Evolutionary conservation across 2,329 filamentous ascomycete genomes (phyloP), one percentile per base, ranked within the genome.

Genomic region (Calonectria pauciramosa): DNA sequence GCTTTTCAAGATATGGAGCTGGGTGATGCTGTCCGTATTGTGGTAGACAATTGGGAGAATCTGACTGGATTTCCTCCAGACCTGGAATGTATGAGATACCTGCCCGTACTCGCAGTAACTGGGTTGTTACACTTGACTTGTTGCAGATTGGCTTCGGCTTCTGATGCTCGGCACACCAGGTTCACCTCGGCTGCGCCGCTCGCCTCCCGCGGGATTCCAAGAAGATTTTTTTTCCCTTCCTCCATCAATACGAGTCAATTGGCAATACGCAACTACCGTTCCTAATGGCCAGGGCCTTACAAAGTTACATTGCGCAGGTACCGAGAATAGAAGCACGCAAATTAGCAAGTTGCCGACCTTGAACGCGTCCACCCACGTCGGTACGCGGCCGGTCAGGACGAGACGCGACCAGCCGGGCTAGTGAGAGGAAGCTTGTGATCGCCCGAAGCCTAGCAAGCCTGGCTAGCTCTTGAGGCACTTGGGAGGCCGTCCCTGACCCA

Each of bases 401-500:
- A 71, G 63, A 73, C 73, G 67, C 60, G 73, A 75, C 70, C 59
- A 51, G 65, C 38, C 51, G 26, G 60, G 54, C 70, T 70, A 75
- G 49, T 14, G 60, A 70, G 38, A 67, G 30, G 64, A 72, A 75
- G 72, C 70, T 73, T 71, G 59, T 70, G 66, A 77, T 80, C 79
- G 73, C 52, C 71, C 69, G 51, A 72, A 68, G 59, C 56, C 67
- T 60, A 75, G 51, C 56, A 44, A 52, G 66, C 66, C 34, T 63
- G 41, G 51, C 13, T 28, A 18, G 65, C 59, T 47, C 26, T 65
- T 49, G n/a, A 44, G 64, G 54, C 52, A 59, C 56, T 64, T 34
- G 63, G 73, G 73, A 72, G 47, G 66, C 71, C 68, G 68, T 65
- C 64, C 69, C 67, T 59, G 73, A 67, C 60, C 77, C 77, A 76